Evolutionary conservation across 1,139 yeast species (phyloP).

Genomic region (Kodamaea ohmeri): DNA sequence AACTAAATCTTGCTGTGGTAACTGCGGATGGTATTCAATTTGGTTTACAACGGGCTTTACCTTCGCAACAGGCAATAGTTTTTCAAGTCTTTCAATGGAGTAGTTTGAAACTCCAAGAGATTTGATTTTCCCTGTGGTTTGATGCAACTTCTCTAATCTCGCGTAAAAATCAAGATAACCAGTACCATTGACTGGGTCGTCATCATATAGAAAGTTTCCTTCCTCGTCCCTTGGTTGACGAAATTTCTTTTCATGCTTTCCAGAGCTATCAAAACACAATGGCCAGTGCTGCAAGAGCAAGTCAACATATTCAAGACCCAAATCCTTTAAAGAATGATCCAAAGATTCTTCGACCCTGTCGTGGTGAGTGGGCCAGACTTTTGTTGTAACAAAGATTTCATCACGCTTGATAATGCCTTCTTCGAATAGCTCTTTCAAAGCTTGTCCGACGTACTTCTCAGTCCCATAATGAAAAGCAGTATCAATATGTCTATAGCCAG

Average conservation of each 20-base stretch:
- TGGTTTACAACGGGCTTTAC: slow-evolving; percentile 35
- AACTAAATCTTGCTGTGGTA: slow-evolving; percentile 37
- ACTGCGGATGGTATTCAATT: slow-evolving; percentile 38
- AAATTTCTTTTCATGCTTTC: slow-evolving; percentile 39
- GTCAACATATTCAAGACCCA: slow-evolving; percentile 59
- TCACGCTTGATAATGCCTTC: slow-evolving; percentile 52
- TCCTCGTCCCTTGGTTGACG: slow-evolving; percentile 34
- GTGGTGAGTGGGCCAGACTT: slow-evolving; percentile 52
- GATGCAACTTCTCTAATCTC: slow-evolving; percentile 42
- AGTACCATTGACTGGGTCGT: slow-evolving; percentile 37
- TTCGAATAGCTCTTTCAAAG: slow-evolving; percentile 45
- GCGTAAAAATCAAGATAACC: slow-evolving; percentile 48
- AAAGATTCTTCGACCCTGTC: slow-evolving; percentile 39
- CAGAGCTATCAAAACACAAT: slow-evolving; percentile 26
- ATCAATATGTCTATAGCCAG: slow-evolving; percentile 43
- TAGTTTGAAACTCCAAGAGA: slow-evolving; percentile 78
- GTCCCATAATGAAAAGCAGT: slow-evolving; percentile 51
- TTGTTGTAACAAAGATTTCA: slow-evolving; percentile 58
- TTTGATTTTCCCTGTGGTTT: slow-evolving; percentile 65
- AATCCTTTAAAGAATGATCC: slow-evolving; percentile 31
- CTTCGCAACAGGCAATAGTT: slow-evolving; percentile 28
- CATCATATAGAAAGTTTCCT: slow-evolving; percentile 44
- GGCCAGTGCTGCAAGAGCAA: slow-evolving; percentile 66
- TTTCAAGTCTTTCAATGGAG: slow-evolving; percentile 40
- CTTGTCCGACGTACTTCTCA: slow-evolving; percentile 50